phyloP scores from a whole-genome alignment of 2,329 filamentous ascomycete species.

The Fusarium floridanum region DNA sequence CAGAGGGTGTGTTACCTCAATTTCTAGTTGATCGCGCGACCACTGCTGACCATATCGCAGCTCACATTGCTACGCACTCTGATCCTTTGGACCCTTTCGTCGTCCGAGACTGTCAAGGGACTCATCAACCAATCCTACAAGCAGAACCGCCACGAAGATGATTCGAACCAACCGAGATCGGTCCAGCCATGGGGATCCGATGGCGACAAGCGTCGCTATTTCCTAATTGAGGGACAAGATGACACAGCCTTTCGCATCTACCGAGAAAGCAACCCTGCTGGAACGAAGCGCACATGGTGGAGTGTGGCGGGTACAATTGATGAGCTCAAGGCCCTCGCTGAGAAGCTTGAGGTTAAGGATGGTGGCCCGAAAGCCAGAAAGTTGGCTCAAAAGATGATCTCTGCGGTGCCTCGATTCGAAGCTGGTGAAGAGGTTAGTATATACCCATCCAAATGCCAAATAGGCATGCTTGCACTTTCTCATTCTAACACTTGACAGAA shows the following conservation, averaged over 20 bases:
- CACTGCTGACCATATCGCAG: slow-evolving; percentile 60
- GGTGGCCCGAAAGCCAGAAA: slow-evolving; percentile 84
- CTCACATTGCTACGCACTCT: slow-evolving; percentile 86
- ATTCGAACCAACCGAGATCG: slow-evolving; percentile 86
- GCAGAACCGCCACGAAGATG: slow-evolving; percentile 83
- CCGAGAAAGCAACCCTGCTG: slow-evolving; percentile 87
- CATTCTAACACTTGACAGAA: slow-evolving; percentile 69
- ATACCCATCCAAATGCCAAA: background rate
- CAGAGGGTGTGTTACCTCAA: slow-evolving; percentile 74
- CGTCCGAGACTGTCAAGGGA: slow-evolving; percentile 84
- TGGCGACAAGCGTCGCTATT: slow-evolving; percentile 92
- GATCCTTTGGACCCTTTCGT: slow-evolving; percentile 88
- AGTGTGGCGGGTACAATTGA: slow-evolving; percentile 92
- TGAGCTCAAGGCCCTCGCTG: slow-evolving; percentile 80
- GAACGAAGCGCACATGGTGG: slow-evolving; percentile 86
- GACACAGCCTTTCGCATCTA: slow-evolving; percentile 96
- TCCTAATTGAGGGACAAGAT: slow-evolving; percentile 91
- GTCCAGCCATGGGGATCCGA: slow-evolving; percentile 93
- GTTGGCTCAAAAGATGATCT: slow-evolving; percentile 80
- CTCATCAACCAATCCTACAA: slow-evolving; percentile 92
- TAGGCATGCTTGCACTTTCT: background rate
- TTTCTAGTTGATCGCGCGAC: background rate
- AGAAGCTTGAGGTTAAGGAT: slow-evolving; percentile 82
- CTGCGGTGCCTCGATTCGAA: slow-evolving; percentile 90
- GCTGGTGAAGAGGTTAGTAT: slow-evolving; percentile 84